A percentile compares a stretch with the other conserved stretches of the same genome.
These are phyloP conservation scores for Strigomonas culicis DNA, from an alignment of 208 protist genomes.

Conservation along the genomic window DNA sequence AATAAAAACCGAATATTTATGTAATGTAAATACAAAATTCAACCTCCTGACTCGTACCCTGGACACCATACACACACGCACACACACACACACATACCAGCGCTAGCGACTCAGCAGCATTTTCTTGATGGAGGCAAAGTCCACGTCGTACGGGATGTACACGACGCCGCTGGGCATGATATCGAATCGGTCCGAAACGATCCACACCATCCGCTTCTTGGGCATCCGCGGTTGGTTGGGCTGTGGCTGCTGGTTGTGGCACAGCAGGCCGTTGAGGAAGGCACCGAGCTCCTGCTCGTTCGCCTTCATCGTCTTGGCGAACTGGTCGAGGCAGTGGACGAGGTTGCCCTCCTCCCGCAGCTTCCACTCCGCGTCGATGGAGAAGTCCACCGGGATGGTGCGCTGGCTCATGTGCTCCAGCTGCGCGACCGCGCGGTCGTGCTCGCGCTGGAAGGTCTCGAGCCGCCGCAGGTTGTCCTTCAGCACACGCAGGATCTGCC, in stretches of 20 bases:
- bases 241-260: constrained; percentile 5
- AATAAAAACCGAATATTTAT: no score
- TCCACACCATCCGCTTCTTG: constrained; percentile 77
- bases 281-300: constrained; percentile 49
- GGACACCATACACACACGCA: not conserved
- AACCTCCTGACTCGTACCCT: no score
- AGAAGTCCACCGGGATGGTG: constrained; percentile 72
- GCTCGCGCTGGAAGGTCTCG: constrained; percentile 45
- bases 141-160: constrained; percentile 75
- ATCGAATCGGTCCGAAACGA: constrained; percentile 72
- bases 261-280: constrained; percentile 43
- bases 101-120: constrained; percentile 36
- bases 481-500: constrained; percentile 73
- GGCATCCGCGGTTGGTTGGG: not conserved
- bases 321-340: constrained; percentile 45
- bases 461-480: constrained; percentile 69
- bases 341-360: constrained; percentile 62
- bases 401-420: constrained; percentile 72
- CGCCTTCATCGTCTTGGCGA: constrained; percentile 59
- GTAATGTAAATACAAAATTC: no score
- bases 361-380: constrained; percentile 78
- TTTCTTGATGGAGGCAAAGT: constrained; percentile 76
- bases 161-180: constrained; percentile 78
- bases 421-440: constrained; percentile 48
- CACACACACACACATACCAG: no score